phyloP scores from a whole-genome alignment of 179 eudicot genomes.

The Nepenthes alata region DNA sequence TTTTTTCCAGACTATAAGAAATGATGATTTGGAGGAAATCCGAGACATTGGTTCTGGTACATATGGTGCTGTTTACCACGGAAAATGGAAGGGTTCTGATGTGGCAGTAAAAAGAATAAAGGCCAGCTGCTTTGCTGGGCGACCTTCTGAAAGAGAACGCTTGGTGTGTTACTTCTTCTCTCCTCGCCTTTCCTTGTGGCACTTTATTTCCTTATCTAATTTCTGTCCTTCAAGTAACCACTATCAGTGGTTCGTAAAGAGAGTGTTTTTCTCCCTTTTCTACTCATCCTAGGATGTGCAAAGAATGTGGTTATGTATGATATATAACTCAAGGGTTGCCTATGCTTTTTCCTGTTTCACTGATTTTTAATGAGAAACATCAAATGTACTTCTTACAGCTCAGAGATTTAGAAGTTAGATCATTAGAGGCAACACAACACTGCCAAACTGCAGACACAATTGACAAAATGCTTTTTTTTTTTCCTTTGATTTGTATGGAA shows the following conservation, averaged over 20 bases:
- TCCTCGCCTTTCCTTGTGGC: neutral
- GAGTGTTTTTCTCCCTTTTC: neutral
- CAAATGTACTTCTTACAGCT: too few species aligned
- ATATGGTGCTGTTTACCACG: slow-evolving; percentile 87
- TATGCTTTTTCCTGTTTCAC: too few species aligned
- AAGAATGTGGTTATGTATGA: too few species aligned
- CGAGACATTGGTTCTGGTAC: slow-evolving; percentile 92
- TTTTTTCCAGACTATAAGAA: slow-evolving; percentile 50
- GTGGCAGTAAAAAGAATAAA: slow-evolving; percentile 96
- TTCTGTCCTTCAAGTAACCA: neutral
- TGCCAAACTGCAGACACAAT: too few species aligned
- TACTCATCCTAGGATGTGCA: too few species aligned
- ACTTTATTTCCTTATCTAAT: neutral
- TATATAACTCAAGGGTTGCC: too few species aligned
- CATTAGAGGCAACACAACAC: too few species aligned
- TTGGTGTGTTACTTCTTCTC: slow-evolving; percentile 35
- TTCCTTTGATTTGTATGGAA: too few species aligned
- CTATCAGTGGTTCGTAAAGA: too few species aligned
- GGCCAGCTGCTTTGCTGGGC: slow-evolving; percentile 97
- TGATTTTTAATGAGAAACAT: too few species aligned
- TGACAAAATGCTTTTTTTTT: too few species aligned
- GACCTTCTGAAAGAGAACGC: slow-evolving; percentile 90
- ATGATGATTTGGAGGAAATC: slow-evolving; percentile 89
- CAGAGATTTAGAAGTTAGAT: too few species aligned
- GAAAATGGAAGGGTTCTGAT: slow-evolving; percentile 99